Evolutionary conservation across 345 rosid species (phyloP).

Genomic region (Pistacia integerrima): DNA sequence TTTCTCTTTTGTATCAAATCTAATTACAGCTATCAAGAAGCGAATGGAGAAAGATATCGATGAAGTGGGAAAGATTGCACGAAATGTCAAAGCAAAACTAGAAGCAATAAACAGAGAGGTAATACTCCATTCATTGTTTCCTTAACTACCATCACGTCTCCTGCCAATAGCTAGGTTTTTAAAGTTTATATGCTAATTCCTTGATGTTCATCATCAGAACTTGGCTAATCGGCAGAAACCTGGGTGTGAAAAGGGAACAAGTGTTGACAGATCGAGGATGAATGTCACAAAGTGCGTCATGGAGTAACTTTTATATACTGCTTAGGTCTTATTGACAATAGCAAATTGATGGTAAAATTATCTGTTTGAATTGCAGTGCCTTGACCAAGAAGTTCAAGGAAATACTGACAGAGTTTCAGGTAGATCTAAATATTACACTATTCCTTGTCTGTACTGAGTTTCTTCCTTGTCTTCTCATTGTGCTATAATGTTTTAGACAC

Average conservation of each 20-base stretch:
- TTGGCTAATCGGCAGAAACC: constrained; percentile 83
- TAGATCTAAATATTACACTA: constrained; percentile 18
- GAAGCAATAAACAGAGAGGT: constrained; percentile 85
- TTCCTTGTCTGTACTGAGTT: neutral
- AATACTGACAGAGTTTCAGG: constrained; percentile 92
- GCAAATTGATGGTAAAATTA: neutral
- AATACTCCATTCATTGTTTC: constrained; percentile 1
- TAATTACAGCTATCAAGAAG: constrained; percentile 70
- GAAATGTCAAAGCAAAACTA: constrained; percentile 68
- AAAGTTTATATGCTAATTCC: constrained; percentile 17
- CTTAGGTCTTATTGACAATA: neutral
- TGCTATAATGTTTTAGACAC: constrained; percentile 48
- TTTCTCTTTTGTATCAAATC: neutral
- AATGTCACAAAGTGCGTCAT: constrained; percentile 69
- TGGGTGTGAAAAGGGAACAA: constrained; percentile 89
- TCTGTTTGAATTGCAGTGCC: constrained; percentile 49
- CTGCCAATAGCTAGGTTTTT: neutral
- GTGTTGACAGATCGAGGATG: constrained; percentile 86
- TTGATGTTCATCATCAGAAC: constrained; percentile 47
- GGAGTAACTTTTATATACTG: neutral
- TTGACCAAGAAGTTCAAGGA: constrained; percentile 61
- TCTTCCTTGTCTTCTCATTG: constrained; percentile 11
- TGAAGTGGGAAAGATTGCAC: constrained; percentile 89
- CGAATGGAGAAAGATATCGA: constrained; percentile 93
- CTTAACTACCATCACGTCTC: neutral